Percentiles rank a stretch among this genome's conserved stretches.
These are phyloP conservation scores for Exophiala sideris DNA, from an alignment of 2,329 filamentous ascomycete species.

Conservation along the genomic window DNA sequence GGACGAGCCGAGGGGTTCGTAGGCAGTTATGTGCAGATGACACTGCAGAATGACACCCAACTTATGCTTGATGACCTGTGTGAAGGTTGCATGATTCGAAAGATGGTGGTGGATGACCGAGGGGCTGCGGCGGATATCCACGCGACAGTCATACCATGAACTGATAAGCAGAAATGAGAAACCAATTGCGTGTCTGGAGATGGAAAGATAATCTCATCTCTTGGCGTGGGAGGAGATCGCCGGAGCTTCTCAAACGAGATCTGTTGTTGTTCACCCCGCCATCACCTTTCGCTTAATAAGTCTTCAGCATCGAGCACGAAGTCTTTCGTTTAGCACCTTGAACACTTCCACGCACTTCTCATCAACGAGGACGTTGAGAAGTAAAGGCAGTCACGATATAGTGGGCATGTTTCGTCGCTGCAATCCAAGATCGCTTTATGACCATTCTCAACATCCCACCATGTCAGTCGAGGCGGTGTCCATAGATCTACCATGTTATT, in stretches of 20 bases:
- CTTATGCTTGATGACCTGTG: conserved; percentile 2
- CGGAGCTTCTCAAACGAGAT: background rate
- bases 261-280: background rate
- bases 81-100: conserved; percentile 3
- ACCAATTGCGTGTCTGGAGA: conserved; percentile 9
- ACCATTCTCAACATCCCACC: no score
- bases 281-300: background rate
- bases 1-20: conserved; percentile 19
- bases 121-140: conserved; percentile 8
- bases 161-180: conserved; percentile 14
- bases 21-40: conserved; percentile 24
- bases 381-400: no score
- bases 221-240: conserved; percentile 24
- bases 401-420: no score
- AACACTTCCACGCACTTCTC: no score
- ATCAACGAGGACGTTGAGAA: no score
- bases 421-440: no score
- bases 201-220: conserved; percentile 4
- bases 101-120: conserved; percentile 2
- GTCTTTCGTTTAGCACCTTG: no score
- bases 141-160: conserved; percentile 10
- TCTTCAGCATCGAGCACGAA: background rate
- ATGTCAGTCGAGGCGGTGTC: no score
- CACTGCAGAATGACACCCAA: conserved; percentile 22
- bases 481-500: conserved; percentile 4